Evolutionary conservation across 306 rosid species (phyloP).

Genomic region (Rosa rugosa): DNA sequence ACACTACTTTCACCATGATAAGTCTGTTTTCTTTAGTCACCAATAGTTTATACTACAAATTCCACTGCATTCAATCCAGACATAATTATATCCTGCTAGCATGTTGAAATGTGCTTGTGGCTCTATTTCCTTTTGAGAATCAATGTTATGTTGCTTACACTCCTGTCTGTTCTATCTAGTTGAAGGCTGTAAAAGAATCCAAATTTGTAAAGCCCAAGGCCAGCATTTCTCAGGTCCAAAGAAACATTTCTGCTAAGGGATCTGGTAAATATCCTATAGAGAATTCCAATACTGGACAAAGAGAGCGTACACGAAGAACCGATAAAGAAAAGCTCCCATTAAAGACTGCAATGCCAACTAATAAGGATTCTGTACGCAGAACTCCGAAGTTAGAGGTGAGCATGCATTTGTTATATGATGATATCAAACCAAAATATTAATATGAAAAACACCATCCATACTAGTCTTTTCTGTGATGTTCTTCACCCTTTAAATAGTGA

Average conservation of each 20-base stretch:
- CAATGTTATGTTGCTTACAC: slow-evolving; percentile 5
- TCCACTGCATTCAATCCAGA: not conserved
- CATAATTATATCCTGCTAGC: not conserved
- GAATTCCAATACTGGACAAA: slow-evolving; percentile 25
- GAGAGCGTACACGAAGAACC: slow-evolving; percentile 38
- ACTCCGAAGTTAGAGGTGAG: slow-evolving; percentile 51
- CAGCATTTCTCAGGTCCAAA: slow-evolving; percentile 30
- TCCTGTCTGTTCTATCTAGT: slow-evolving; percentile 16
- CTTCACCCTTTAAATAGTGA: not conserved
- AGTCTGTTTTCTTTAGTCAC: slow-evolving; percentile 1
- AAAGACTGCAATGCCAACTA: slow-evolving; percentile 30
- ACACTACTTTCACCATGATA: not conserved
- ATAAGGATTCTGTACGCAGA: slow-evolving; percentile 20
- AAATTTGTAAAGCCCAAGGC: slow-evolving; percentile 28
- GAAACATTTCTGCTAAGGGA: slow-evolving; percentile 29
- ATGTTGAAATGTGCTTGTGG: not conserved
- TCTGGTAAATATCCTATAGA: slow-evolving; percentile 29
- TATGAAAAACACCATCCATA: not conserved
- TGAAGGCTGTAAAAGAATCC: slow-evolving; percentile 36
- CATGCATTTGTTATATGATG: not conserved
- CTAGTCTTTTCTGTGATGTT: not conserved
- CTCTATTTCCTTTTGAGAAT: not conserved
- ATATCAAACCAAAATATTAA: not conserved
- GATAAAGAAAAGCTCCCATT: slow-evolving; percentile 29
- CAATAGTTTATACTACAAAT: not conserved